phyloP scores from a whole-genome alignment of 1,139 yeast species.

The Saccharomyces hybrid region DNA sequence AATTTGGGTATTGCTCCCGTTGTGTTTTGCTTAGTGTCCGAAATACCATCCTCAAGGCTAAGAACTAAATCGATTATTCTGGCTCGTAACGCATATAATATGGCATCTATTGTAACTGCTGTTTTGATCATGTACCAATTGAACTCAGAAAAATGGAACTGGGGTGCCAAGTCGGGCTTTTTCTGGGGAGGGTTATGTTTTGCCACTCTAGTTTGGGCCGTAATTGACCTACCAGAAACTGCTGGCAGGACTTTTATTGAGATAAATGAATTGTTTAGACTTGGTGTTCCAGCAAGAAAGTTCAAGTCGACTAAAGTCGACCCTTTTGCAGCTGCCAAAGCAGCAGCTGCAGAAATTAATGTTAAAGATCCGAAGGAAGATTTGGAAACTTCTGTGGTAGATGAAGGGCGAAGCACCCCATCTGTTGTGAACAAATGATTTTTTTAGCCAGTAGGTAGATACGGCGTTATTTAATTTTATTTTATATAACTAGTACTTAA shows the following conservation, averaged over 20 bases:
- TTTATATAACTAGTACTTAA: too few relatives aligned
- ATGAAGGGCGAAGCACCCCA: background rate
- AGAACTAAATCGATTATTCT: constrained; percentile 49
- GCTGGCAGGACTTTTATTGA: constrained; percentile 38
- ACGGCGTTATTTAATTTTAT: too few relatives aligned
- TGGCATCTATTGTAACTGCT: constrained; percentile 38
- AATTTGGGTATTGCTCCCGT: constrained; percentile 52
- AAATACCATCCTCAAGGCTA: constrained; percentile 47
- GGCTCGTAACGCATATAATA: constrained; percentile 43
- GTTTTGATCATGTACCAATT: constrained; percentile 39
- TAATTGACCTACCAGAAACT: constrained; percentile 39
- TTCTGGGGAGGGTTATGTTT: constrained; percentile 35
- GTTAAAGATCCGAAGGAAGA: background rate
- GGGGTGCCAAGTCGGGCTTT: constrained; percentile 39
- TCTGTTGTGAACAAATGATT: too few relatives aligned
- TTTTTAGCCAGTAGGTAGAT: too few relatives aligned
- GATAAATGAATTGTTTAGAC: constrained; percentile 33
- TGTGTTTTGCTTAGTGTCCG: constrained; percentile 49
- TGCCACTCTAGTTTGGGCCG: constrained; percentile 27
- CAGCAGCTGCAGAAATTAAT: background rate
- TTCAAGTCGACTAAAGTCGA: constrained; percentile 16
- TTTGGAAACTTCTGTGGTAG: background rate
- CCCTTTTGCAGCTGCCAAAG: constrained; percentile 1
- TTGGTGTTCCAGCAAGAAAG: constrained; percentile 30
- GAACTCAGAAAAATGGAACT: constrained; percentile 41